Evolutionary conservation across 2,329 filamentous ascomycete genomes (phyloP).

Genomic region (Macroventuria anomochaeta): DNA sequence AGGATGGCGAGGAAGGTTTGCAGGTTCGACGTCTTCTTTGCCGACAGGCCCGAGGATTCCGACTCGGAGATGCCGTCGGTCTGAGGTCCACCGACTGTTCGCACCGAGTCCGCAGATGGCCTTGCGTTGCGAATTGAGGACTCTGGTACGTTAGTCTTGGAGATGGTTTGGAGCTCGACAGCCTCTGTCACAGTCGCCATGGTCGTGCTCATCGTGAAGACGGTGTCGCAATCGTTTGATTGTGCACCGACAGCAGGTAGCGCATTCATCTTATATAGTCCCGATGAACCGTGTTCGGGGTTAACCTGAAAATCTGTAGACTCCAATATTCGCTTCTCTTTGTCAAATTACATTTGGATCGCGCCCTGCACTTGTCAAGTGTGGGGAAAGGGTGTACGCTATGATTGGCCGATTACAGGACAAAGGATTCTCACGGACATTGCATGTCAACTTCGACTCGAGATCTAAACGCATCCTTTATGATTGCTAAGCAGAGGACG

Average conservation of each 20-base stretch:
- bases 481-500: background rate
- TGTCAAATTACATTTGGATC: slow-evolving; percentile 7
- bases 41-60: slow-evolving; percentile 6
- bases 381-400: background rate
- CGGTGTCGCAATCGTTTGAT: background rate
- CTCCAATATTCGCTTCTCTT: background rate
- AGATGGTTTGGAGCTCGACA: slow-evolving; percentile 7
- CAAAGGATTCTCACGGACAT: background rate
- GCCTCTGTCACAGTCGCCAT: slow-evolving; percentile 6
- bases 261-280: background rate
- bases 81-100: background rate
- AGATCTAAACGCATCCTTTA: background rate
- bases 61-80: background rate
- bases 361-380: slow-evolving; percentile 13
- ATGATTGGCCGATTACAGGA: background rate
- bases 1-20: slow-evolving; percentile 30
- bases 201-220: slow-evolving; percentile 3
- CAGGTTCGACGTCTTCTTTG: slow-evolving; percentile 15
- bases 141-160: slow-evolving; percentile 1
- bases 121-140: background rate
- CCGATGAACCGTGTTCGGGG: background rate
- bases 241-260: background rate
- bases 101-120: background rate
- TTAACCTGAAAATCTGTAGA: background rate
- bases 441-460: background rate